A percentile compares a stretch with the other conserved stretches of the same genome.
These are phyloP conservation scores for Papiliotrema fonsecae DNA, from an alignment of 1,284 basidiomycete genomes.

Conservation along the genomic window DNA sequence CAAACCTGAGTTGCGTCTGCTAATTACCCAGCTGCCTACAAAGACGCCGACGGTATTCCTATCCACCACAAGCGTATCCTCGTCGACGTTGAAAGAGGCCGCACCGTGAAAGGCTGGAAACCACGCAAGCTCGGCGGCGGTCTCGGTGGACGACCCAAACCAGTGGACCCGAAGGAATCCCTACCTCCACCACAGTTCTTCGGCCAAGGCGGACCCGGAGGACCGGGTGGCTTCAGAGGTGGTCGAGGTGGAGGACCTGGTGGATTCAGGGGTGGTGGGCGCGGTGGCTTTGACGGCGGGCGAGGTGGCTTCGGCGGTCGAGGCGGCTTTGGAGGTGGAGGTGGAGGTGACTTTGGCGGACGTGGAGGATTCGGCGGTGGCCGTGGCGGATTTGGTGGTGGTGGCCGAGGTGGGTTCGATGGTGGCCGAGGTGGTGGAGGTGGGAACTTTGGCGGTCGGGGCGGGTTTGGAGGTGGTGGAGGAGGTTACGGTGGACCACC, in stretches of 20 bases:
- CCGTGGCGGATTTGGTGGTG: slow-evolving; percentile 16
- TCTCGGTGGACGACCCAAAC: slow-evolving; percentile 89
- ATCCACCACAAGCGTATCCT: slow-evolving; percentile 92
- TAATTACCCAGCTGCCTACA: slow-evolving; percentile 78
- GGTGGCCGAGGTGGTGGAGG: slow-evolving; percentile 9
- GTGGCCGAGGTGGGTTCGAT: slow-evolving; percentile 24
- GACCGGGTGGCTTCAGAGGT: not conserved
- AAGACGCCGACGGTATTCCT: slow-evolving; percentile 95
- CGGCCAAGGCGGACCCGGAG: not conserved
- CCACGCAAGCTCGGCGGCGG: slow-evolving; percentile 92
- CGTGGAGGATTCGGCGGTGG: slow-evolving; percentile 12
- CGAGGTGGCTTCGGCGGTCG: slow-evolving; percentile 12
- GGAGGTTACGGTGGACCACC: slow-evolving; percentile 26
- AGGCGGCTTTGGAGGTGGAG: slow-evolving; percentile 19
- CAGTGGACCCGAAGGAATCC: slow-evolving; percentile 55
- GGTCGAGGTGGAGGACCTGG: not conserved
- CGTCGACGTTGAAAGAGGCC: slow-evolving; percentile 95
- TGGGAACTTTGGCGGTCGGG: slow-evolving; percentile 17
- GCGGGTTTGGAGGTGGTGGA: slow-evolving; percentile 22
- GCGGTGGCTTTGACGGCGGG: slow-evolving; percentile 17
- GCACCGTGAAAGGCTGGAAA: slow-evolving; percentile 98
- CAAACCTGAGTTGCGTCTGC: no score
- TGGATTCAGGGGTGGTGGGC: slow-evolving; percentile 20
- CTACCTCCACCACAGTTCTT: slow-evolving; percentile 15
- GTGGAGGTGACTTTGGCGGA: slow-evolving; percentile 46